phyloP scores from a whole-genome alignment of 2,329 filamentous ascomycete genomes.

The Botrytis tulipae region DNA sequence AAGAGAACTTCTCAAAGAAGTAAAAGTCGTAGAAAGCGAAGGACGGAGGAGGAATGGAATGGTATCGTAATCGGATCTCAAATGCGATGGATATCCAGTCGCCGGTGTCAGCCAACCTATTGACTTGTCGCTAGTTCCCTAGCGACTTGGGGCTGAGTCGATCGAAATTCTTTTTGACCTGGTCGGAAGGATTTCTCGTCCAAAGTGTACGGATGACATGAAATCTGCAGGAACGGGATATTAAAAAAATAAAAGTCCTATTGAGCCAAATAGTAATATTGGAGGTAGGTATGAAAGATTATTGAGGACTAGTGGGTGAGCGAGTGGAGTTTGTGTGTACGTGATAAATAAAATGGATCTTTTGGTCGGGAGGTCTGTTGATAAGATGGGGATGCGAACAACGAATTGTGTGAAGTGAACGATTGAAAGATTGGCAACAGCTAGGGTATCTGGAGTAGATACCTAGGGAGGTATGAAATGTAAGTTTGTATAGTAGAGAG shows the following conservation, averaged over 20 bases:
- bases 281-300: background rate
- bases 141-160: slow-evolving; percentile 21
- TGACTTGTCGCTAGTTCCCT: slow-evolving; percentile 16
- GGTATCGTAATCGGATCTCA: background rate
- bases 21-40: slow-evolving; percentile 30
- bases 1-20: slow-evolving; percentile 35
- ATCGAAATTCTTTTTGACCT: slow-evolving; percentile 19
- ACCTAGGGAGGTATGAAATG: background rate
- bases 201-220: slow-evolving; percentile 19
- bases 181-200: slow-evolving; percentile 16
- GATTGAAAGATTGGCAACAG: background rate
- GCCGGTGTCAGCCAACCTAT: slow-evolving; percentile 21
- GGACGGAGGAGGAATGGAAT: slow-evolving; percentile 20
- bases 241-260: background rate
- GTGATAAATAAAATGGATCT: slow-evolving; percentile 5
- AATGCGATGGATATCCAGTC: slow-evolving; percentile 16
- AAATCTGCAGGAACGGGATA: slow-evolving; percentile 22
- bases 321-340: background rate
- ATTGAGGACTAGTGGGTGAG: background rate
- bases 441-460: background rate
- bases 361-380: background rate
- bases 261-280: background rate
- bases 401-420: background rate
- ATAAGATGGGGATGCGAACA: background rate
- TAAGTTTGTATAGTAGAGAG: background rate